Evolutionary conservation across 345 rosid genomes (phyloP), one percentile per base, ranked within the genome.

Genomic region (Rhizophora mangle): DNA sequence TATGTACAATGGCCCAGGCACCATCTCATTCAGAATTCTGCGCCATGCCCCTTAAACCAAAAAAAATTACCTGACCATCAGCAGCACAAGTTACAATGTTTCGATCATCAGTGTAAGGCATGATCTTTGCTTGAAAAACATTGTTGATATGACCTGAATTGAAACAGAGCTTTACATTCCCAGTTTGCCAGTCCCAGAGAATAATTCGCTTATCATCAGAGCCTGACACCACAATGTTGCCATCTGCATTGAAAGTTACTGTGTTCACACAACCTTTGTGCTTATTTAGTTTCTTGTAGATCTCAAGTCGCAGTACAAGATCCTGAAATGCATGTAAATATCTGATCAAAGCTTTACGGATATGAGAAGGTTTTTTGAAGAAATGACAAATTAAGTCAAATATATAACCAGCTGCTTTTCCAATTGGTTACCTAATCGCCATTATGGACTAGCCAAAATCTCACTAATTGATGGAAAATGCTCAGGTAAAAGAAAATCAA

Each of bases 11-110:
- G 51, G n/a, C 37, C 6, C 5, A 56, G 24, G 30, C 6, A 24
- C 30, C 31, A 56, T 56, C 60, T 56, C 60, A 56, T 24, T 27
- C 60, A 56, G 60, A 27, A 24, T 43, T 43, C 49, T 43, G 19
- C 3, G 5, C 19, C 49, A 56, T 27, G 29, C 18, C 60, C 11
- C 22, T 16, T 18, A 21, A 51, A 65, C 24, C 10, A 27, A 37
- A 58, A 18, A 18, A 26, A 71, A 39, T 65, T 75, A 89, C 97
- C 99, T 87, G 82, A 47, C 98, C 99, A 79, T 92, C 99, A 1
- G 96, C 96, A 73, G 96, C 97, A 81, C 94, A 89, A 5, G 96
- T 88, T 18, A 95, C 93, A 71, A 92, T 83, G 77, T 87, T 88
- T 15, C 83, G 87, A 69, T 95, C 96, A 82, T 84, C 90, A 0